Percentiles rank a stretch among this genome's conserved stretches.
Evolutionary conservation across 768 basidiomycete species (phyloP).

Genomic region (Collybia nuda): DNA sequence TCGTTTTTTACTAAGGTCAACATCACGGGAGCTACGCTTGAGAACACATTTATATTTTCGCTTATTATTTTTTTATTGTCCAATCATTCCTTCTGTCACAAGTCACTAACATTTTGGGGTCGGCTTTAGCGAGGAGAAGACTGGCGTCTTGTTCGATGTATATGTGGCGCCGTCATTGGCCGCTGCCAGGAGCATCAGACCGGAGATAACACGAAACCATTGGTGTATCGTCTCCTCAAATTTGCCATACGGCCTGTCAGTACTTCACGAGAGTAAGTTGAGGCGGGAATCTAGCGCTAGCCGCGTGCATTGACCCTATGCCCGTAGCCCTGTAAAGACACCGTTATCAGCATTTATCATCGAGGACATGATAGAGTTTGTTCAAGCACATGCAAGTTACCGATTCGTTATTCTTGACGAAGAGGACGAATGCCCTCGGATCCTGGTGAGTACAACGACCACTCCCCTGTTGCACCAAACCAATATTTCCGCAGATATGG

Average conservation of each 20-base stretch:
- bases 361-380: slow-evolving; percentile 88
- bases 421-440: slow-evolving; percentile 74
- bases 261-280: slow-evolving; percentile 59
- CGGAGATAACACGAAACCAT: slow-evolving; percentile 26
- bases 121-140: slow-evolving; percentile 52
- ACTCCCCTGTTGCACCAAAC: background rate
- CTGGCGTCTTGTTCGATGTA: slow-evolving; percentile 68
- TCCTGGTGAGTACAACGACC: slow-evolving; percentile 58
- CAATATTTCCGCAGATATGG: slow-evolving; percentile 66
- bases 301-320: too few species aligned
- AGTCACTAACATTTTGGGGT: slow-evolving; percentile 3
- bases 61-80: slow-evolving; percentile 7
- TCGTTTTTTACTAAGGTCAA: slow-evolving; percentile 61
- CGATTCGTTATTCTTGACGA: slow-evolving; percentile 89
- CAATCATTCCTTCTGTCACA: slow-evolving; percentile 6
- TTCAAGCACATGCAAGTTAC: slow-evolving; percentile 90
- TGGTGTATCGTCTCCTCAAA: slow-evolving; percentile 75
- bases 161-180: slow-evolving; percentile 84
- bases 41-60: slow-evolving; percentile 62
- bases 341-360: slow-evolving; percentile 89
- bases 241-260: slow-evolving; percentile 78
- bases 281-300: too few species aligned
- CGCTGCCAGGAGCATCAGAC: slow-evolving; percentile 55
- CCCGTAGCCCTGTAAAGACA: slow-evolving; percentile 37
- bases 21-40: slow-evolving; percentile 87